Evolutionary conservation across 2,329 filamentous ascomycete species (phyloP).

Genomic region (Chaetomiaceae sp.): DNA sequence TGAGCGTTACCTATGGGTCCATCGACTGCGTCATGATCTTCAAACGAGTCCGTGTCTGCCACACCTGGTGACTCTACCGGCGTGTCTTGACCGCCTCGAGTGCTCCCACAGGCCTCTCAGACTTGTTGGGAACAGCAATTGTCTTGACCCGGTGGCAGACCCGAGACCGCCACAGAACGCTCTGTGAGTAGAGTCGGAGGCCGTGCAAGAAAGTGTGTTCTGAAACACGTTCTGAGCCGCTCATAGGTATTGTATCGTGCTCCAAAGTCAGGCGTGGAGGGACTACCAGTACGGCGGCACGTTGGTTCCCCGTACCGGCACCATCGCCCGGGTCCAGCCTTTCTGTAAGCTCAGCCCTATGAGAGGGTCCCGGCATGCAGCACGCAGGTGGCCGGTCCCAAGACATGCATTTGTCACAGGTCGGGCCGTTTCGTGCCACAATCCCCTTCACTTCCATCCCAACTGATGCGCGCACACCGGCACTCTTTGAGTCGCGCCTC

Average conservation of each 20-base stretch:
- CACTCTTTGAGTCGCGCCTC: not conserved
- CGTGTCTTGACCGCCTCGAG: slow-evolving; percentile 7
- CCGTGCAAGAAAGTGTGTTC: too few relatives aligned
- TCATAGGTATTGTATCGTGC: too few relatives aligned
- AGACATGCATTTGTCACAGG: slow-evolving; percentile 4
- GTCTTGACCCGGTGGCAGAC: too few relatives aligned
- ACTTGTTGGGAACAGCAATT: too few relatives aligned
- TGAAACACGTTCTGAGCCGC: too few relatives aligned
- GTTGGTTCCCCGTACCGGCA: not conserved
- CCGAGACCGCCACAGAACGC: too few relatives aligned
- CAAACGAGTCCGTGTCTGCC: not conserved
- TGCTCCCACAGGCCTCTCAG: not conserved
- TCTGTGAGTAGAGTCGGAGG: too few relatives aligned
- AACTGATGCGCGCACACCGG: slow-evolving; percentile 2
- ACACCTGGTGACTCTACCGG: not conserved
- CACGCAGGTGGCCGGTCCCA: not conserved
- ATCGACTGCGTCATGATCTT: not conserved
- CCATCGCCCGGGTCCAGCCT: not conserved
- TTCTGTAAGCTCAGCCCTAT: slow-evolving; percentile 9
- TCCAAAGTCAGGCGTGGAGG: too few relatives aligned
- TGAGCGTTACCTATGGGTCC: not conserved
- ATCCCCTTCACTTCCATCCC: not conserved
- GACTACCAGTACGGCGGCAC: too few relatives aligned
- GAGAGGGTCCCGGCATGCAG: slow-evolving; percentile 7
- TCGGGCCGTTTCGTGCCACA: not conserved